phyloP scores from a whole-genome alignment of 345 rosid genomes.

The Crucihimalaya himalaica region DNA sequence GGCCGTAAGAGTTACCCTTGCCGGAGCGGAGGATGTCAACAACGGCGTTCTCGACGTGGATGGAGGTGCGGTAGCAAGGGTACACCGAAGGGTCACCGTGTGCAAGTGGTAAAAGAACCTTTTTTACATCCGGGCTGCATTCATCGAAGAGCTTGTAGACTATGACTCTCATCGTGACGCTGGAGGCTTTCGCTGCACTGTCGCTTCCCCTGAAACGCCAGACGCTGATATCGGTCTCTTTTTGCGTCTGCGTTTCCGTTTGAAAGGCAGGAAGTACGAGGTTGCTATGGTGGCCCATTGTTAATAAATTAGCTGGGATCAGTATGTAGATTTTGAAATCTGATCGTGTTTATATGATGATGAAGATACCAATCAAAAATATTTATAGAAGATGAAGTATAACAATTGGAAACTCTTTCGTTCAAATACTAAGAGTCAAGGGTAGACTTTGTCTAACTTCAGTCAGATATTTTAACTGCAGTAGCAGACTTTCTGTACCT shows the following conservation, averaged over 20 bases:
- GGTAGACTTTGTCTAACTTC: background rate
- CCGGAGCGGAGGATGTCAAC: slow-evolving; percentile 50
- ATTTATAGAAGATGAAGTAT: slow-evolving; percentile 15
- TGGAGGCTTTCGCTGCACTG: slow-evolving; percentile 34
- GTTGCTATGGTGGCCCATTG: slow-evolving; percentile 25
- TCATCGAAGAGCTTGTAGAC: slow-evolving; percentile 40
- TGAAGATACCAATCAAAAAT: background rate
- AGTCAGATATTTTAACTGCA: background rate
- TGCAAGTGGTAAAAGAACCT: slow-evolving; percentile 50
- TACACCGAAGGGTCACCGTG: slow-evolving; percentile 73
- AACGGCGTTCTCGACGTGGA: slow-evolving; percentile 58
- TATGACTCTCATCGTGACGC: slow-evolving; percentile 45
- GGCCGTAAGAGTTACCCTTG: slow-evolving; percentile 51
- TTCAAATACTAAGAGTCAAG: background rate
- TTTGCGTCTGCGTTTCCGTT: slow-evolving; percentile 20
- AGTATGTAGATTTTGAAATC: slow-evolving; percentile 11
- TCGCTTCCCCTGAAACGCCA: slow-evolving; percentile 40
- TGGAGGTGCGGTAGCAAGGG: slow-evolving; percentile 54
- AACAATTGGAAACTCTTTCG: background rate
- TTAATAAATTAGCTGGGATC: background rate
- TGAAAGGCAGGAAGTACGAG: slow-evolving; percentile 15
- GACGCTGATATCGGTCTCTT: slow-evolving; percentile 6
- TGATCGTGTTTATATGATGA: background rate
- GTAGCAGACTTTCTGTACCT: slow-evolving; percentile 7
- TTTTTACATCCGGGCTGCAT: slow-evolving; percentile 38